Evolutionary conservation across 2,329 filamentous ascomycete species (phyloP), one percentile per base, ranked within the genome.

Genomic region (Calonectria pseudoturangicola): DNA sequence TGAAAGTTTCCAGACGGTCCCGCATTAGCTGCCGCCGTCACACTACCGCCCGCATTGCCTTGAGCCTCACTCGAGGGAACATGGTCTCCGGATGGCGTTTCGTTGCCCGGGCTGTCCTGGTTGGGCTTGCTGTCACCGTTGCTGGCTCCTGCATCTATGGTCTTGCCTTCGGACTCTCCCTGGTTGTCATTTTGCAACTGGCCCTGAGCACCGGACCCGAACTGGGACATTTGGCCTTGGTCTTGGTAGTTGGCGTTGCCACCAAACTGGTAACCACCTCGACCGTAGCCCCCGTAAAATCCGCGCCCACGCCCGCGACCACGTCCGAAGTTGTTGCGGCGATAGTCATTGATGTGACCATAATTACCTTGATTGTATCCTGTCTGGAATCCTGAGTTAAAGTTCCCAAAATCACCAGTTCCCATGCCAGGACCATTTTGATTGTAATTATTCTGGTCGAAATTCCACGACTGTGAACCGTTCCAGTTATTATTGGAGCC

Each of bases 381-480:
- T 92, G 92, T 93, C 85, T 90, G 90, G 89, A 90, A 94, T 87
- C 92, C 92, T 89, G 92, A 89, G 89, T 93, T 93, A 91, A 93
- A 92, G 87, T 90, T 90, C 87, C 93, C 93, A 92, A 91, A 95
- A 87, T 94, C 93, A 94, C 92, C 92, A 89, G 89, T 89, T 87
- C 92, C 92, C 91, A 94, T 94, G 89, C 92, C 92, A 90, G 91
- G 90, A 91, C 92, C 92, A 94, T 92, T 95, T 93, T 93, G 88
- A 92, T 92, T 95, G 92, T 92, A 95, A 93, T 94, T 95, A 94
- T 94, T 93, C 93, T 93, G 93, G 89, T 92, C 91, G 89, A 92
- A 91, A 92, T 93, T 94, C 93, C 93, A 95, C 89, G 92, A 92
- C 88, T 94, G 92, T 87, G 93, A 93, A 88, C 90, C 90, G 89